A percentile compares a stretch with the other conserved stretches of the same genome.
Conservation (phyloP, 495 filamentous ascomycete species). For the Penicillium atrosanguineum region DNA sequence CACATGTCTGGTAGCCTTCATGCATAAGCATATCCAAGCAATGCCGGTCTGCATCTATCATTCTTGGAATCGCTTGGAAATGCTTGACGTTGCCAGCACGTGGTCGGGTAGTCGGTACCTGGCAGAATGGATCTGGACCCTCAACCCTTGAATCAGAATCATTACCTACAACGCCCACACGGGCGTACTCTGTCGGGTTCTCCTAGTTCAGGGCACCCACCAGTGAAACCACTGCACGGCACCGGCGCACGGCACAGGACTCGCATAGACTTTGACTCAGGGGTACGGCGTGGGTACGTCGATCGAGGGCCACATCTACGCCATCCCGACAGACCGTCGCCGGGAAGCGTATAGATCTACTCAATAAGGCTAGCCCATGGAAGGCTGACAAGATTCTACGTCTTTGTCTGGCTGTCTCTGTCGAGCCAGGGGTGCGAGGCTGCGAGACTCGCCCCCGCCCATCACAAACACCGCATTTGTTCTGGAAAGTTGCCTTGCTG, state of each 20-base stretch:
- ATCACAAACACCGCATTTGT: not conserved
- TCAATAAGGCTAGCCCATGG: not conserved
- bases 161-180: not conserved
- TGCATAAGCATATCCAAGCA: not conserved
- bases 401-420: not conserved
- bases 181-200: too few species aligned
- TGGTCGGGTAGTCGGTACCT: not conserved
- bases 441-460: not conserved
- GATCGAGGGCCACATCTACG: conserved; percentile 2
- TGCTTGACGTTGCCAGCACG: not conserved
- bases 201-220: not conserved
- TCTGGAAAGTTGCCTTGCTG: conserved; percentile 13
- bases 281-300: conserved; percentile 1
- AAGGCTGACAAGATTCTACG: not conserved
- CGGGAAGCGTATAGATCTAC: not conserved
- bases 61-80: not conserved
- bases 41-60: not conserved
- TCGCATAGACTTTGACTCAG: conserved; percentile 7
- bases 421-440: not conserved
- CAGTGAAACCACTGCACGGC: not conserved
- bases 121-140: too few species aligned
- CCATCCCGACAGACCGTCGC: not conserved
- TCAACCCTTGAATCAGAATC: not conserved
- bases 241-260: not conserved
- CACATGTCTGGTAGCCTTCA: not conserved